Evolutionary conservation across 2,329 filamentous ascomycete genomes (phyloP), one percentile per base, ranked within the genome.

Genomic region (Beauveria sp.): DNA sequence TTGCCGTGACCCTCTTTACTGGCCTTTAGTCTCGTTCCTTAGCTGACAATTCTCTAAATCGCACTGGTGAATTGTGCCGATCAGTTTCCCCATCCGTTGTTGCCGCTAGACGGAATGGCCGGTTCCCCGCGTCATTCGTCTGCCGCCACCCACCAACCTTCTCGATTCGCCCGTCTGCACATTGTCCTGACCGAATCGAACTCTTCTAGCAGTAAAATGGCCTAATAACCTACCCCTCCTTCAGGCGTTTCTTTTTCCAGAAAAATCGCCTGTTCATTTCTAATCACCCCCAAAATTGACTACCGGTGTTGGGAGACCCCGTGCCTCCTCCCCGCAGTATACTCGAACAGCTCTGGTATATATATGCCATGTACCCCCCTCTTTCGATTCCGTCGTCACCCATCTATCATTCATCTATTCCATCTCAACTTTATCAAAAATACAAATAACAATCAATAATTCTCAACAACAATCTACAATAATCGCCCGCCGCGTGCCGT

Each of bases 131-230:
- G 56, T 51, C 56, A 59, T 59, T 59, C 46, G 34, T 40, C 38
- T 38, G 52, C 43, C 31, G 10, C 49, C 8, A 18, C 49, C 26
- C 31, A 34, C 31, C 31, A 34, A 31, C 10, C 18, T 8, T 40
- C 54, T 58, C 55, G 55, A 58, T 58, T 42, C 55, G 20, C 55
- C 42, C 10, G 22, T 31, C 55, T 42, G 55, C 55, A 40, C 55
- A 40, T 14, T n/a, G 24, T 26, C 20, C 20, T 40, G 16, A 42
- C 45, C 9, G 10, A 58, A 58, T 58, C 55, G 55, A 42, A 50
- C 18, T 14, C 12, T 5, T 3, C 9, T 14, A 26, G n/a, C 49
- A n/a, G 31, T 28, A 43, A 20, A 14, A 31, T 38, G 40, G 55
- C 53, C 46, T 53, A 53, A 26, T 34, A 53, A 53, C 28, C 53